phyloP scores from a whole-genome alignment of 129 eudicot species.

The Saposhnikovia divaricata region DNA sequence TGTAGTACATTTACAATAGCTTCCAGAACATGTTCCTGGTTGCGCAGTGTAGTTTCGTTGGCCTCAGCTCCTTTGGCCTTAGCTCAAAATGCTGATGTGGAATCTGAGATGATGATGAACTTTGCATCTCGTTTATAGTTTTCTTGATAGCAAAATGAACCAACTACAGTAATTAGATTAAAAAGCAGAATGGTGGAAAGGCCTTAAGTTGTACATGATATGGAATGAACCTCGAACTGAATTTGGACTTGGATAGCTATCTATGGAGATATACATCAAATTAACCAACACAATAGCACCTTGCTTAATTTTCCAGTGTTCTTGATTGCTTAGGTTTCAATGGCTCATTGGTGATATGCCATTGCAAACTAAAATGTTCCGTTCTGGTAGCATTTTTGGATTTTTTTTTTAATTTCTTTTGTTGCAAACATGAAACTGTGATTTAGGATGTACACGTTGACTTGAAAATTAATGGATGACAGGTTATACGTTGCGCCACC shows the following conservation, averaged over 20 bases:
- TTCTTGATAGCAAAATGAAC: neutral
- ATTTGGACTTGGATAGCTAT: neutral
- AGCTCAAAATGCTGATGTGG: neutral
- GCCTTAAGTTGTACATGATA: too few relatives aligned
- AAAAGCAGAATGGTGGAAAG: too few relatives aligned
- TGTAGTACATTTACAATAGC: too few relatives aligned
- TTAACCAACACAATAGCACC: neutral
- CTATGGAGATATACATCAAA: neutral
- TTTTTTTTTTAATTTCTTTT: neutral
- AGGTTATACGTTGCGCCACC: slow-evolving; percentile 83
- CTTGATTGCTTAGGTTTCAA: neutral
- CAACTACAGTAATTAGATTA: neutral
- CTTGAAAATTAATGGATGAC: slow-evolving; percentile 8
- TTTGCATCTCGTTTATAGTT: neutral
- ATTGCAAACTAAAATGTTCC: neutral
- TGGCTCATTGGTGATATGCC: neutral
- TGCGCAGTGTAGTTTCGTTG: too few relatives aligned
- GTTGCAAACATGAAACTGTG: neutral
- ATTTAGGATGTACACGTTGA: neutral
- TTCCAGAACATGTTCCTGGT: too few relatives aligned
- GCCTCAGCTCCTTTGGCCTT: too few relatives aligned
- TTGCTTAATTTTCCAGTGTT: neutral
- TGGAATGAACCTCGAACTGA: neutral
- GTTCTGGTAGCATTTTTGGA: neutral
- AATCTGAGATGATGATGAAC: neutral